Percentiles rank a stretch among this genome's conserved stretches.
Evolutionary conservation across 768 basidiomycete genomes (phyloP).

Genomic region (Mycena leptocephala): DNA sequence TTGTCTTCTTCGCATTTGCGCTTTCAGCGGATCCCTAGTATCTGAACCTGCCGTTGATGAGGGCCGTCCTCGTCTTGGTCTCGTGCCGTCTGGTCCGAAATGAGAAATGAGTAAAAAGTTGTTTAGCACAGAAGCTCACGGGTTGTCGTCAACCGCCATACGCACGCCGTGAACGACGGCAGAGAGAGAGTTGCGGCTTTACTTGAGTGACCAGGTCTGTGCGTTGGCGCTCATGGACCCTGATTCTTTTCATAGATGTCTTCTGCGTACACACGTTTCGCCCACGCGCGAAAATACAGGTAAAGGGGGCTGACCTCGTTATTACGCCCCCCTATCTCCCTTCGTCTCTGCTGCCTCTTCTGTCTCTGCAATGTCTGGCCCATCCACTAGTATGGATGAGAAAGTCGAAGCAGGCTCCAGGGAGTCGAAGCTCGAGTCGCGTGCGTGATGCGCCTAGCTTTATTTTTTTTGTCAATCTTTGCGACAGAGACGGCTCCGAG

Average conservation of each 20-base stretch:
- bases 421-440: conserved; percentile 31
- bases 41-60: conserved; percentile 79
- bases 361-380: conserved; percentile 8
- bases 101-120: not conserved
- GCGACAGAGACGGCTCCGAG: conserved; percentile 22
- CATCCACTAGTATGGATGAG: conserved; percentile 32
- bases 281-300: conserved; percentile 3
- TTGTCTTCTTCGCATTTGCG: too few species aligned
- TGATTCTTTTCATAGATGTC: not conserved
- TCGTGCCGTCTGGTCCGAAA: conserved; percentile 36
- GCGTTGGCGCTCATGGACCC: too few species aligned
- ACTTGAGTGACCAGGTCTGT: too few species aligned
- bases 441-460: not conserved
- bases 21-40: too few species aligned
- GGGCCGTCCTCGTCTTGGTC: conserved; percentile 61
- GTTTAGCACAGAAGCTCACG: conserved; percentile 33
- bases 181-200: too few species aligned
- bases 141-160: conserved; percentile 86
- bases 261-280: not conserved
- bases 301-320: not conserved
- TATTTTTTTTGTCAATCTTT: not conserved
- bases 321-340: not conserved
- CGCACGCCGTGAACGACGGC: conserved; percentile 93
- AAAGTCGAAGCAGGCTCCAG: conserved; percentile 12
- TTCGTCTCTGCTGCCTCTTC: not conserved